Evolutionary conservation across 768 basidiomycete genomes (phyloP).

Genomic region (Pisolithus microcarpus): DNA sequence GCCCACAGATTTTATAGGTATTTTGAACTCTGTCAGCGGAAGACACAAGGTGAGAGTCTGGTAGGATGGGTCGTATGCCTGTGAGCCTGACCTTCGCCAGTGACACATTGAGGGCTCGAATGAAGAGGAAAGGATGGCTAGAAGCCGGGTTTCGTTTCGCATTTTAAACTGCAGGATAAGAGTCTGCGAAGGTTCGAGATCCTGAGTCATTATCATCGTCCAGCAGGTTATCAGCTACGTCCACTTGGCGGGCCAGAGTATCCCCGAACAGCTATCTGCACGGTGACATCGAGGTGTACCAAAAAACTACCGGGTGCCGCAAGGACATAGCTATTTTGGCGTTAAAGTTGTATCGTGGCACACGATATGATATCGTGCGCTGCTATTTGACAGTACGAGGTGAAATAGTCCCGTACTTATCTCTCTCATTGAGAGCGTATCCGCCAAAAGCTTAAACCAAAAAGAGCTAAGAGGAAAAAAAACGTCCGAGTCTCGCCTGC

Average conservation of each 20-base stretch:
- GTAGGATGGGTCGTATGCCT: conserved; percentile 3
- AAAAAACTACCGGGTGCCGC: conserved; percentile 24
- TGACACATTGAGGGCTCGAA: conserved; percentile 48
- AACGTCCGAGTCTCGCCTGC: conserved; percentile 15
- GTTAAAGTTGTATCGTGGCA: conserved; percentile 3
- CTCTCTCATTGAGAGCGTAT: conserved; percentile 10
- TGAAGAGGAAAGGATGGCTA: conserved; percentile 10
- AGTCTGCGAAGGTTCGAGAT: conserved; percentile 12
- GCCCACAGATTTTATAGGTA: conserved; percentile 50
- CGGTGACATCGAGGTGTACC: conserved; percentile 19
- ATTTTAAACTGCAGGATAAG: conserved; percentile 20
- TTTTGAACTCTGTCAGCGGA: conserved; percentile 49
- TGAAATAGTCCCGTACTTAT: conserved; percentile 10
- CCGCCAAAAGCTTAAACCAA: conserved; percentile 28
- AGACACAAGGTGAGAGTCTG: conserved; percentile 7
- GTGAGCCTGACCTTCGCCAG: conserved; percentile 54
- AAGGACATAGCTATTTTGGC: conserved; percentile 26
- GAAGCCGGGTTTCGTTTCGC: conserved; percentile 1
- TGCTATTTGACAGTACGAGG: conserved; percentile 17
- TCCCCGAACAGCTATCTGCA: conserved; percentile 16
- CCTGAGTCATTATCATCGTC: conserved; percentile 15
- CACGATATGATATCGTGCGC: conserved; percentile 10
- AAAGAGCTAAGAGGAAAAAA: conserved; percentile 27
- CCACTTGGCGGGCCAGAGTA: conserved; percentile 13
- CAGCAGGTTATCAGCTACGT: conserved; percentile 20